Base-by-base conservation (phyloP, 2,329 filamentous ascomycete genomes). In the Rhytidhysteron rufulum region DNA sequence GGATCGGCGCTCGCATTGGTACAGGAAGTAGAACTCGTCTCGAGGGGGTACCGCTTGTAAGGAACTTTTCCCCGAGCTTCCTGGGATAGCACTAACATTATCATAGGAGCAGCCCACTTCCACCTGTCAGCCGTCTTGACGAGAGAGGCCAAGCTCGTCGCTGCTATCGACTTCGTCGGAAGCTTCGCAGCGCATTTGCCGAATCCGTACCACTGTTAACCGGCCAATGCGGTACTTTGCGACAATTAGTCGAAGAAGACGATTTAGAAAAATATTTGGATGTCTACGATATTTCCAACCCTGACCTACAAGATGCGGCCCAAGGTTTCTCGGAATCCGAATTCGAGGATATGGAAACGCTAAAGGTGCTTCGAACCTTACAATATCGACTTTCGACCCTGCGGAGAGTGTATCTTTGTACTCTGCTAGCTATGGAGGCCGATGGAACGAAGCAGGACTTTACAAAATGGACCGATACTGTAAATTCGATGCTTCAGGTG, bases 21-120 rank as follows among this genome's bases (percentile, higher is more conserved):
- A 47, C 90, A 95, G 63, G 90, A 96, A 67, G 89, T 96, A n/a
- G 90, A 96, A 68, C 75, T 96, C 22, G 89, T 96, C 19, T 94
- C 90, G 21, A 81, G 90, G 52, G 90, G 90, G 17, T 96, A 95
- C 65, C 78, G 87, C 67, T 75, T 95, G 82, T 88, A 67, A 64
- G 82, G 70, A 35, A 33, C 24, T 27, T 32, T 35, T 19, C 34
- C 33, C 39, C 40, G 36, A 41, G 41, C 34, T 43, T 40, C 48
- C 29, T n/a, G 24, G 17, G 24, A 19, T 34, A 57, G 47, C 52
- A 46, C 50, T 55, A 44, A 65, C 55, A 39, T 29, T 24, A 43
- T 11, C 30, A 40, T 55, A 94, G 88, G 68, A 95, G 88, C 72
- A 85, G 82, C 13, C 91, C 90, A 18, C 69, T 97, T 25, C 91